Percentiles rank a stretch among this genome's conserved stretches.
These are phyloP conservation scores for Halteria grandinella DNA, from an alignment of 73 alveolate species.

Conservation along the genomic window DNA sequence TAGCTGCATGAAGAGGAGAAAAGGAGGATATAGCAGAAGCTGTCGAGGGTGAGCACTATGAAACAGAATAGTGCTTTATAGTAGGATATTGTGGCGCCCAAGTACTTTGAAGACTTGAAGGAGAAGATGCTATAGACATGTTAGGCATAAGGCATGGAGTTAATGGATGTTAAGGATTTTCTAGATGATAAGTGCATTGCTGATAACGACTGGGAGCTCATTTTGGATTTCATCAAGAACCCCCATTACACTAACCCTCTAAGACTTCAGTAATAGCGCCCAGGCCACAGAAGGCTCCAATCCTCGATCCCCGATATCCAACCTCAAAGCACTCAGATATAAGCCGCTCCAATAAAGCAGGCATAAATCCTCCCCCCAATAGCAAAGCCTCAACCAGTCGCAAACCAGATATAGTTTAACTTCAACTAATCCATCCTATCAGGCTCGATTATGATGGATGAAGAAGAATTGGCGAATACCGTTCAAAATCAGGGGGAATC, in stretches of 20 bases:
- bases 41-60: too few relatives aligned
- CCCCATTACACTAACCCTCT: too few relatives aligned
- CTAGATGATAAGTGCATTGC: slow-evolving; percentile 14
- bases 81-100: not conserved
- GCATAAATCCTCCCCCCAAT: not conserved
- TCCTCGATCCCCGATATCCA: not conserved
- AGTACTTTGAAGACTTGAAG: slow-evolving; percentile 23
- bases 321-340: not conserved
- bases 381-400: not conserved
- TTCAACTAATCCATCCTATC: not conserved
- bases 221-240: not conserved
- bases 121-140: not conserved
- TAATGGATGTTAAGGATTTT: not conserved
- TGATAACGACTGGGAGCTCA: slow-evolving; percentile 7
- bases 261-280: not conserved
- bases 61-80: not conserved
- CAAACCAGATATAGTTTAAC: not conserved
- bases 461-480: not conserved
- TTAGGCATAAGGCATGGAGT: slow-evolving; percentile 4
- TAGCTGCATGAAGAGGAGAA: slow-evolving; percentile 50
- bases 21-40: slow-evolving; percentile 31
- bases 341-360: not conserved
- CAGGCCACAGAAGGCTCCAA: not conserved
- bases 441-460: not conserved
- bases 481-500: too few relatives aligned